Evolutionary conservation across 1,139 yeast genomes (phyloP), one percentile per base, ranked within the genome.

Genomic region (Pneumocystis wakefieldiae): DNA sequence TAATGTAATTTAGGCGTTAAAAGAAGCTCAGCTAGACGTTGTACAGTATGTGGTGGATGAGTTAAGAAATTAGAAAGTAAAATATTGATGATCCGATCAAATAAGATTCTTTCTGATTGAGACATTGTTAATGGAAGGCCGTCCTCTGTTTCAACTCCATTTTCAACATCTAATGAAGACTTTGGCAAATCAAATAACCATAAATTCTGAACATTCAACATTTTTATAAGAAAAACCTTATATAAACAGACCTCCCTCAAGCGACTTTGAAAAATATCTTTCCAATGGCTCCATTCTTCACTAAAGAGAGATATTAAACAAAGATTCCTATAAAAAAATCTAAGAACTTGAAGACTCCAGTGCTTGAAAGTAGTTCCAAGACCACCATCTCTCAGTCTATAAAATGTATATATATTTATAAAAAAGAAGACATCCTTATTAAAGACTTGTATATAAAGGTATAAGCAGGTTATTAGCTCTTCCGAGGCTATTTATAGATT

Each of bases 21-120:
- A 1, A 83, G 66, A 29, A 84, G 71, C 70, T 84, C 88, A 0
- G 83, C 79, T 10, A 84, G 68, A 62, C 88, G 71, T 59, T 77
- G 75, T 1, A 82, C 70, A 0, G 87, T 83, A 70, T 82, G 84
- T 0, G 87, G 88, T 1, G 87, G 42, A 48, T 48, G n/a, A 17
- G 55, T 24, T 48, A 29, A 48, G 12, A 48, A 48, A 48, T 48
- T 48, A 48, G 55, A 48, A 48, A 24, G 8, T 12, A 48, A 48
- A 24, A 24, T 6, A 48, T 48, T 24, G 3, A 2, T 48, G n/a
- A 48, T 48, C 28, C 32, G 19, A 3, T 24, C 24, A 48, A 48
- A 48, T 24, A 48, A 48, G 8, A 19, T 19, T 24, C 24, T 48
- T 48, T 48, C 55, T 14, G 32, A 48, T 48, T 48, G 32, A 48